These are phyloP conservation scores for Hypoxylon intermedium DNA, from an alignment of 495 filamentous ascomycete species.

Conservation along the genomic window DNA sequence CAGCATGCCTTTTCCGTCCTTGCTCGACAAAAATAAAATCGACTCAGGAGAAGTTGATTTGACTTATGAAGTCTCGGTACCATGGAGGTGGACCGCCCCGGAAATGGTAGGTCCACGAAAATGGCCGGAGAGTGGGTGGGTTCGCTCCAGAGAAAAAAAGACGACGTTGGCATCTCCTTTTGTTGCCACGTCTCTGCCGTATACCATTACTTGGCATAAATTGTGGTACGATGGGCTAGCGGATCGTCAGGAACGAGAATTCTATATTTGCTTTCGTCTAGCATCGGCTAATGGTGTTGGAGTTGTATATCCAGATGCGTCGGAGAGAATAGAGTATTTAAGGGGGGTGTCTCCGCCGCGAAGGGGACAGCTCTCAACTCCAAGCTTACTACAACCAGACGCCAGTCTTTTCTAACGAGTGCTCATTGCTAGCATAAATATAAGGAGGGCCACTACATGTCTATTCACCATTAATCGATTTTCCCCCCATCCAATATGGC, in stretches of 20 bases:
- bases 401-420: not conserved
- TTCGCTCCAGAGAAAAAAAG: constrained; percentile 10
- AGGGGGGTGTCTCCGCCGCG: constrained; percentile 5
- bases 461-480: not conserved
- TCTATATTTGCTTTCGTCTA: not conserved
- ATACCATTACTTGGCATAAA: constrained; percentile 16
- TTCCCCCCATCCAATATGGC: constrained; percentile 22
- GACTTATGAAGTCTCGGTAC: constrained; percentile 10
- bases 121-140: constrained; percentile 20
- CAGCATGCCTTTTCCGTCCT: not conserved
- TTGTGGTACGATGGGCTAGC: constrained; percentile 28
- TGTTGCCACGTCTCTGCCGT: constrained; percentile 6
- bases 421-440: not conserved
- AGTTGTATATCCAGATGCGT: not conserved
- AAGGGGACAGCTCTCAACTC: not conserved
- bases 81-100: constrained; percentile 18
- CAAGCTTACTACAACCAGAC: constrained; percentile 6
- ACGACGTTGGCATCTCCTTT: constrained; percentile 12
- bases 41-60: not conserved
- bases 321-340: constrained; percentile 17
- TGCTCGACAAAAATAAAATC: not conserved
- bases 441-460: not conserved
- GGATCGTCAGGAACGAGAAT: constrained; percentile 9
- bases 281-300: constrained; percentile 9
- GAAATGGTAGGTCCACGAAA: constrained; percentile 37